Conservation (phyloP, 768 basidiomycete species). For the Tylopilus sp. region DNA sequence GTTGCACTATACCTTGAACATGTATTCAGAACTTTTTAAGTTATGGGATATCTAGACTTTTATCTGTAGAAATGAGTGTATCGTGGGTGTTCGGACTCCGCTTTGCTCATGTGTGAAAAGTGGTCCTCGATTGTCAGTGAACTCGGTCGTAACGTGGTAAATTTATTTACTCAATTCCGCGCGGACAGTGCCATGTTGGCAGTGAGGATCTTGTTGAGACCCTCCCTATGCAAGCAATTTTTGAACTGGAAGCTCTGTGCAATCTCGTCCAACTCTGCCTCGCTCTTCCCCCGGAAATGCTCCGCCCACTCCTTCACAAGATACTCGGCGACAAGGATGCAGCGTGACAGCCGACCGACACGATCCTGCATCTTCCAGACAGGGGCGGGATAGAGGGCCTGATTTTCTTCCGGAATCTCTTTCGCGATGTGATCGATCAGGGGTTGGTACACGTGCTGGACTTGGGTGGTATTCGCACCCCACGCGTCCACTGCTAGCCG, state of each 20-base stretch:
- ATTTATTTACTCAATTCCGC: background rate
- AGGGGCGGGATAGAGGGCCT: constrained; percentile 56
- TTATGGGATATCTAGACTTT: background rate
- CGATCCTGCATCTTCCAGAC: constrained; percentile 60
- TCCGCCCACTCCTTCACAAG: constrained; percentile 72
- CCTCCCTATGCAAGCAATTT: constrained; percentile 64
- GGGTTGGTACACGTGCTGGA: constrained; percentile 61
- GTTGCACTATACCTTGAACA: background rate
- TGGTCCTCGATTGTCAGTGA: background rate
- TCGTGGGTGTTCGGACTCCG: too few species aligned
- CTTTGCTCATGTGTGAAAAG: background rate
- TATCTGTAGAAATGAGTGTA: too few species aligned
- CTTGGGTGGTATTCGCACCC: constrained; percentile 47
- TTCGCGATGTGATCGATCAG: constrained; percentile 58
- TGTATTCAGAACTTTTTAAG: too few species aligned
- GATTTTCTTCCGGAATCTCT: constrained; percentile 51
- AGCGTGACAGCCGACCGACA: constrained; percentile 56
- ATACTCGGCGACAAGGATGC: constrained; percentile 69
- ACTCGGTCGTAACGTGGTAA: background rate
- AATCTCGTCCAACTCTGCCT: constrained; percentile 63
- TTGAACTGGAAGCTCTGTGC: constrained; percentile 75
- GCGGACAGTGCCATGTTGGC: constrained; percentile 33
- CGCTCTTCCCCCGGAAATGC: constrained; percentile 56
- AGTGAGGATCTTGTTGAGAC: constrained; percentile 54
- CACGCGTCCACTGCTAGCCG: constrained; percentile 61